Evolutionary conservation across 2,329 filamentous ascomycete species (phyloP), one percentile per base, ranked within the genome.

Genomic region (Pyrenochaeta sp.): DNA sequence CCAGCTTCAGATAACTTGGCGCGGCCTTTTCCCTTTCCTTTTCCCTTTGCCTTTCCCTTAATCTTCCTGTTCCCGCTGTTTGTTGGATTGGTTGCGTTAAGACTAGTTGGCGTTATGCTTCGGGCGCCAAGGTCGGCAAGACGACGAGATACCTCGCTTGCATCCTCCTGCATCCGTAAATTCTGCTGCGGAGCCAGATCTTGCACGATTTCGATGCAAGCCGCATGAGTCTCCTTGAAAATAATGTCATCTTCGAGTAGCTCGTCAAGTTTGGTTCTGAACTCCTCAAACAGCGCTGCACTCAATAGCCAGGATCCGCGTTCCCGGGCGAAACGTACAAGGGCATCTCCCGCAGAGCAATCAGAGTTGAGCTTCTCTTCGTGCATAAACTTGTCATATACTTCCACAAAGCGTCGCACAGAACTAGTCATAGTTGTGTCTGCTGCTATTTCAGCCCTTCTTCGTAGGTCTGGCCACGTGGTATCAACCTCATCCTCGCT

Each of bases 401-500:
- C 37, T 19, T 59, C 61, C 22, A 73, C 56, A 44, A 78, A 75
- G 0, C 58, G 55, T 26, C 61, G 63, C 7, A 55, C 55, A 1
- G 55, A 35, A 3, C 47, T 26, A 5, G 58, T 27, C 8, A 58
- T 34, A 11, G 7, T 14, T 15, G 11, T 55, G 34, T 21, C 46
- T 54, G 3, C 51, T 43, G 4, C 3, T 18, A 61, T 61, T 9
- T 64, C 43, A 18, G 48, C 48, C 4, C 26, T 60, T 59, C 44
- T 69, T 19, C 65, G 68, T 7, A 64, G 55, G 1, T 56, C 35
- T 5, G 75, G 43, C 71, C 74, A 76, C 2, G 43, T 44, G 18
- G 68, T 63, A 28, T 75, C 72, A 0, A 68, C 47, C 5, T 74
- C 73, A 29, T 75, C 71, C 19, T 77, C 75, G 50, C 73, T 76